Evolutionary conservation across 2,329 filamentous ascomycete species (phyloP).

Genomic region (Fusarium coffeatum): DNA sequence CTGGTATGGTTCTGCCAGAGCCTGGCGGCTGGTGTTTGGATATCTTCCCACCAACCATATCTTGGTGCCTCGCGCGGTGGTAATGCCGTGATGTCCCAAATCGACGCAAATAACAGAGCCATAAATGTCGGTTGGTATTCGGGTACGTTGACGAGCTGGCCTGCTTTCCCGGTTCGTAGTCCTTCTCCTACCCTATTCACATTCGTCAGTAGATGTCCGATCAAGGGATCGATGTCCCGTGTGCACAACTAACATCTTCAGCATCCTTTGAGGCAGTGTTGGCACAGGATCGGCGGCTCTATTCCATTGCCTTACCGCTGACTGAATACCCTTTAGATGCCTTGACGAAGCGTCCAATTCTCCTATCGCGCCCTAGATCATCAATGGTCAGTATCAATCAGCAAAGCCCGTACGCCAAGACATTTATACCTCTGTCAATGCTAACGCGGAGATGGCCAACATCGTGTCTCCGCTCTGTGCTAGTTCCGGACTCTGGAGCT

Average conservation of each 20-base stretch:
- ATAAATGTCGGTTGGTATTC: slow-evolving; percentile 60
- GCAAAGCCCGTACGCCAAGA: not conserved
- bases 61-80: slow-evolving; percentile 51
- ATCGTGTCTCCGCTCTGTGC: slow-evolving; percentile 57
- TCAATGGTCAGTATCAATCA: slow-evolving; percentile 20
- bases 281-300: slow-evolving; percentile 26
- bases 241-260: slow-evolving; percentile 45
- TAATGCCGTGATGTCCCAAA: slow-evolving; percentile 54
- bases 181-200: slow-evolving; percentile 54
- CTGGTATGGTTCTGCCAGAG: slow-evolving; percentile 54
- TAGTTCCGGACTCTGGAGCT: slow-evolving; percentile 53
- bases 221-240: not conserved
- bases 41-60: slow-evolving; percentile 54
- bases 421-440: slow-evolving; percentile 56
- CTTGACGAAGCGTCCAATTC: slow-evolving; percentile 58
- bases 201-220: slow-evolving; percentile 20
- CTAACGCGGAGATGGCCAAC: slow-evolving; percentile 58
- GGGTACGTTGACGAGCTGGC: slow-evolving; percentile 55
- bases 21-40: slow-evolving; percentile 51
- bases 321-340: slow-evolving; percentile 55
- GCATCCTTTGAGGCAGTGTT: slow-evolving; percentile 57
- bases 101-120: slow-evolving; percentile 57
- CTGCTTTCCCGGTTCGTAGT: slow-evolving; percentile 54
- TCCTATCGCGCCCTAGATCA: slow-evolving; percentile 55
- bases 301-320: slow-evolving; percentile 42